A percentile compares a stretch with the other conserved stretches of the same genome.
Conservation (phyloP, 129 eudicot genomes). For the Erigeron canadensis region DNA sequence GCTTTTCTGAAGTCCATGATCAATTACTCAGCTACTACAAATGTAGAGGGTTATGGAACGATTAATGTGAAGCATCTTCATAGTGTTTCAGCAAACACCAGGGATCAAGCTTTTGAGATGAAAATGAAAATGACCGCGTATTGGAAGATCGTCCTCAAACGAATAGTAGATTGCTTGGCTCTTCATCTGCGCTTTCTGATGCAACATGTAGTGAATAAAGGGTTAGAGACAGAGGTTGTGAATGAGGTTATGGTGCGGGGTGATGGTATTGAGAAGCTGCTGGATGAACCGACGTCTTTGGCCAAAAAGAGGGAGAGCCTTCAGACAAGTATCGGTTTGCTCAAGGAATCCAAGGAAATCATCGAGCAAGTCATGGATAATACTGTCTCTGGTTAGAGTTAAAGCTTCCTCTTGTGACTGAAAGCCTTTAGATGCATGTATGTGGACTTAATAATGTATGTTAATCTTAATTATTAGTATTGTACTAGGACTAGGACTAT, state of each 20-base stretch:
- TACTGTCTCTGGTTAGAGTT: not conserved
- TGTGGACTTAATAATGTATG: too few species aligned
- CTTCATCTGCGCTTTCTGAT: not conserved
- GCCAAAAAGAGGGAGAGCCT: conserved; percentile 27
- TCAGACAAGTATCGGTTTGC: conserved; percentile 10
- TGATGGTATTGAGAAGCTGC: conserved; percentile 28
- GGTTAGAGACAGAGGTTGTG: not conserved
- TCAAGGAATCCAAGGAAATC: conserved; percentile 28
- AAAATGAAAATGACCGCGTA: not conserved
- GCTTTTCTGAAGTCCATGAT: too few species aligned
- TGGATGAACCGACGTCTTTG: conserved; percentile 20
- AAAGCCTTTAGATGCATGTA: too few species aligned
- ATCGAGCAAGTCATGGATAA: conserved; percentile 24
- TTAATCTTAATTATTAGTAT: too few species aligned
- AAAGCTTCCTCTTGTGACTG: too few species aligned
- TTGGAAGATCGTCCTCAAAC: not conserved
- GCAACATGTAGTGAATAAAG: not conserved
- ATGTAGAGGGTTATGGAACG: not conserved
- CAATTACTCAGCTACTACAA: not conserved
- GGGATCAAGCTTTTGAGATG: not conserved
- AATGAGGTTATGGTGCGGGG: not conserved
- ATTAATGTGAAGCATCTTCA: not conserved
- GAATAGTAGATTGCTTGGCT: not conserved
- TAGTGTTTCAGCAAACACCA: not conserved
- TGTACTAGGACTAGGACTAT: too few species aligned